These are phyloP conservation scores for Echites panduratus DNA, from an alignment of 257 asterid genomes.

Conservation along the genomic window DNA sequence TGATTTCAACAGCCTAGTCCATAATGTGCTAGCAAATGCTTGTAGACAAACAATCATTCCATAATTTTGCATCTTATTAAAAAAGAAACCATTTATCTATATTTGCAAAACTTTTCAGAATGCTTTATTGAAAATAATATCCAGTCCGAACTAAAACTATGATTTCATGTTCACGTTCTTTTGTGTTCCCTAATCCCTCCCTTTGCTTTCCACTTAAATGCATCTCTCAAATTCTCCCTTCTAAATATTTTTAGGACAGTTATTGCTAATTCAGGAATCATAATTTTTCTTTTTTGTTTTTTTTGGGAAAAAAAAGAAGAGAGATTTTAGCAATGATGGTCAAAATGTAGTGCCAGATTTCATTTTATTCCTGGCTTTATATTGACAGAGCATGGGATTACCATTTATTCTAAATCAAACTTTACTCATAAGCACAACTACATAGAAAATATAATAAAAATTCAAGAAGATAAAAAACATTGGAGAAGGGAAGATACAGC, in stretches of 20 bases:
- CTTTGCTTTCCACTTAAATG: background rate
- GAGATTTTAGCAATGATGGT: background rate
- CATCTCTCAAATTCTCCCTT: background rate
- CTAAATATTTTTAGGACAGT: background rate
- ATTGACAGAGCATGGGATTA: background rate
- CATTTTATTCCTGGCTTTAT: background rate
- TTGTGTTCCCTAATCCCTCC: background rate
- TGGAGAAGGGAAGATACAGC: conserved; percentile 15
- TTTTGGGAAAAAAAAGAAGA: background rate
- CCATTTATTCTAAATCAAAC: background rate
- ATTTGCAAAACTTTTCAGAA: background rate
- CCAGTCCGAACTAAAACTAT: background rate
- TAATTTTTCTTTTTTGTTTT: too few species aligned
- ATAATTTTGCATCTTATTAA: background rate
- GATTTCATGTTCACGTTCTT: background rate
- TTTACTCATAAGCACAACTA: background rate
- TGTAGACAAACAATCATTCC: background rate
- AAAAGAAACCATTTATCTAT: background rate
- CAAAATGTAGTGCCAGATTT: background rate
- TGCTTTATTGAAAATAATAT: background rate
- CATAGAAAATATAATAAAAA: background rate
- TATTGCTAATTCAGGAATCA: background rate
- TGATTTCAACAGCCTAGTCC: background rate
- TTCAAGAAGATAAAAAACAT: background rate
- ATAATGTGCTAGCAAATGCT: background rate